A percentile compares a stretch with the other conserved stretches of the same genome.
These are phyloP conservation scores for Vanilla planifolia DNA, from an alignment of 106 monocot species.

Conservation along the genomic window DNA sequence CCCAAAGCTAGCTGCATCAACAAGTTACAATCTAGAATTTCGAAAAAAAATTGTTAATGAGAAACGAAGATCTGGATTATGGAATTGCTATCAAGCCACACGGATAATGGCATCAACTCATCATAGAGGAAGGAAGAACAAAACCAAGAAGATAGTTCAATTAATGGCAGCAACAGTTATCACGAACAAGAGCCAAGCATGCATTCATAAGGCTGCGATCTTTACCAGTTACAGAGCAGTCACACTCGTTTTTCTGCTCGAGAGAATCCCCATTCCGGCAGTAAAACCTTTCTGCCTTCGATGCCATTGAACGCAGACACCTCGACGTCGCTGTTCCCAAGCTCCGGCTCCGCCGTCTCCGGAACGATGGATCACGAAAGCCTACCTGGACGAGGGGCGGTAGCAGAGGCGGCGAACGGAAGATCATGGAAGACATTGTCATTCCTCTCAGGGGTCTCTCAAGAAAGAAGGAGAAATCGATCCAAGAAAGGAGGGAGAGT, in stretches of 20 bases:
- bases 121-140: not conserved
- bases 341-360: not conserved
- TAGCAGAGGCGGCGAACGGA: not conserved
- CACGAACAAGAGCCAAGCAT: not conserved
- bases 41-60: too few species aligned
- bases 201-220: not conserved
- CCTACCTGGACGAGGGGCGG: not conserved
- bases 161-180: not conserved
- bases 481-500: not conserved
- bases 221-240: slow-evolving; percentile 1
- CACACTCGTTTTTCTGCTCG: slow-evolving; percentile 1
- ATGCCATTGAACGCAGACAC: not conserved
- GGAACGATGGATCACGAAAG: not conserved
- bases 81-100: too few species aligned
- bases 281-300: not conserved
- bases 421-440: not conserved
- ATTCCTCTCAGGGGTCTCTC: not conserved
- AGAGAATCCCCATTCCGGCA: not conserved
- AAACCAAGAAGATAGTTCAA: not conserved
- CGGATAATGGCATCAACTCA: not conserved
- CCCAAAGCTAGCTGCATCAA: too few species aligned
- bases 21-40: too few species aligned
- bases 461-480: not conserved
- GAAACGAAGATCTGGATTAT: too few species aligned
- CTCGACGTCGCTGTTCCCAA: not conserved